Conservation (phyloP, 805 yeast genomes). For the Cyberlindnera japonica region DNA sequence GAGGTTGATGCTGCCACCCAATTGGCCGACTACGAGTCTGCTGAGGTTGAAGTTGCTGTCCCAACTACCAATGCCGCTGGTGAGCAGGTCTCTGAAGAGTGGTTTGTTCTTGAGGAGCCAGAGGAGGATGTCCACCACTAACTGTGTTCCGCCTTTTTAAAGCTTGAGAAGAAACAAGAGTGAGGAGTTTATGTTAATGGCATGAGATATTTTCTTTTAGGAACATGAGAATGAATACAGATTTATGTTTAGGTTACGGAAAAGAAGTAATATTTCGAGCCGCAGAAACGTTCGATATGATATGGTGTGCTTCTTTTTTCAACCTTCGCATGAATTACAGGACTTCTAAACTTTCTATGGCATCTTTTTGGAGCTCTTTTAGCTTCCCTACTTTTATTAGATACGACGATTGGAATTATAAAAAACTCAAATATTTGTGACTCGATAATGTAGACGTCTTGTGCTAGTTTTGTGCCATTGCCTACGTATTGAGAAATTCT, state of each 20-base stretch:
- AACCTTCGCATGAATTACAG: too few relatives aligned
- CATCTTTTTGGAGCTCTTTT: not conserved
- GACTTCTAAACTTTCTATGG: not conserved
- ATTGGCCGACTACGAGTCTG: slow-evolving; percentile 61
- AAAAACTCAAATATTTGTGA: too few relatives aligned
- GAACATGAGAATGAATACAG: too few relatives aligned
- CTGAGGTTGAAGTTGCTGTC: slow-evolving; percentile 67
- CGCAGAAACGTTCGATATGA: too few relatives aligned
- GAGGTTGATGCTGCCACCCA: slow-evolving; percentile 68
- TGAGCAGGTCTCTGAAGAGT: slow-evolving; percentile 53
- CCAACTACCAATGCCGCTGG: slow-evolving; percentile 32
- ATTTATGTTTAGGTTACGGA: not conserved
- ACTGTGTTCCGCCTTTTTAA: not conserved
- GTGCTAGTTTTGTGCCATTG: too few relatives aligned
- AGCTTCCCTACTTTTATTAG: slow-evolving; percentile 1
- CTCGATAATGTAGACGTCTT: too few relatives aligned
- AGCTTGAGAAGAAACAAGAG: not conserved
- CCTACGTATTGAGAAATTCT: too few relatives aligned
- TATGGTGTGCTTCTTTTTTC: too few relatives aligned
- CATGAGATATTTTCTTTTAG: not conserved
- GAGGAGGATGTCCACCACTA: slow-evolving; percentile 49
- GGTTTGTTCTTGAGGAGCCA: slow-evolving; percentile 76
- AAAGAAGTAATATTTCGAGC: too few relatives aligned
- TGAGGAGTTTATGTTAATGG: not conserved
- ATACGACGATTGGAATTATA: slow-evolving; percentile 8